phyloP scores from a whole-genome alignment of 495 filamentous ascomycete genomes.

The Tuber borchii region DNA sequence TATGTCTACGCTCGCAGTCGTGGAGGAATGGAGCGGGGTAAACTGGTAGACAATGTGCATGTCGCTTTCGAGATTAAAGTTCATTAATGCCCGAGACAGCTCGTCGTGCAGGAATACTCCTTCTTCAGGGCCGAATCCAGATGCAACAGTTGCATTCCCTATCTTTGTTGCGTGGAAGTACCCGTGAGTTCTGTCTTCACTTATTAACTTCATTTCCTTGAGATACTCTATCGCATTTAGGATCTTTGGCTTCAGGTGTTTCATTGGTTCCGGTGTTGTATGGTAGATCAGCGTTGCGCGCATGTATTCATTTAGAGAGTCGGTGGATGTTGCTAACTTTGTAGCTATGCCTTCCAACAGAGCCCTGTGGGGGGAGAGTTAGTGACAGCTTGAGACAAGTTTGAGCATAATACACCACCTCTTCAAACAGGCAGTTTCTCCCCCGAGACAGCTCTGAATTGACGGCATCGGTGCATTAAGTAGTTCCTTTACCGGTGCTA shows the following conservation, averaged over 20 bases:
- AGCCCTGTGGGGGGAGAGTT: constrained; percentile 48
- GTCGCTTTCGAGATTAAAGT: constrained; percentile 78
- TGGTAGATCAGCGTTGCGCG: constrained; percentile 61
- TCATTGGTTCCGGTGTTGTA: constrained; percentile 44
- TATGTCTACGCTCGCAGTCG: constrained; percentile 48
- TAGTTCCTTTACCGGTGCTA: constrained; percentile 62
- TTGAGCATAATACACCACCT: constrained; percentile 45
- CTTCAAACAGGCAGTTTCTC: constrained; percentile 63
- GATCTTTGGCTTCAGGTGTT: constrained; percentile 50
- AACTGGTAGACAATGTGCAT: constrained; percentile 81
- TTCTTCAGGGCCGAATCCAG: constrained; percentile 67
- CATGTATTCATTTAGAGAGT: constrained; percentile 66
- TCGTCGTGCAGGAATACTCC: constrained; percentile 69
- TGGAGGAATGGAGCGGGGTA: constrained; percentile 60
- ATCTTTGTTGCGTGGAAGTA: constrained; percentile 58
- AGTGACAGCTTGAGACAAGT: constrained; percentile 15
- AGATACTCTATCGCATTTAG: constrained; percentile 53
- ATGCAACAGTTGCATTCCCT: constrained; percentile 66
- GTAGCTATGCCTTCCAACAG: constrained; percentile 70
- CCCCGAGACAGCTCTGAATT: constrained; percentile 62
- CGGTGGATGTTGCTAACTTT: constrained; percentile 60
- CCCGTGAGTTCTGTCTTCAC: constrained; percentile 46
- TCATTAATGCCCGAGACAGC: constrained; percentile 58
- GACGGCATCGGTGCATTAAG: constrained; percentile 67
- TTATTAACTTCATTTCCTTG: constrained; percentile 53